A percentile compares a stretch with the other conserved stretches of the same genome.
phyloP scores from a whole-genome alignment of 2,329 filamentous ascomycete species.

The Westerdykella ornata region DNA sequence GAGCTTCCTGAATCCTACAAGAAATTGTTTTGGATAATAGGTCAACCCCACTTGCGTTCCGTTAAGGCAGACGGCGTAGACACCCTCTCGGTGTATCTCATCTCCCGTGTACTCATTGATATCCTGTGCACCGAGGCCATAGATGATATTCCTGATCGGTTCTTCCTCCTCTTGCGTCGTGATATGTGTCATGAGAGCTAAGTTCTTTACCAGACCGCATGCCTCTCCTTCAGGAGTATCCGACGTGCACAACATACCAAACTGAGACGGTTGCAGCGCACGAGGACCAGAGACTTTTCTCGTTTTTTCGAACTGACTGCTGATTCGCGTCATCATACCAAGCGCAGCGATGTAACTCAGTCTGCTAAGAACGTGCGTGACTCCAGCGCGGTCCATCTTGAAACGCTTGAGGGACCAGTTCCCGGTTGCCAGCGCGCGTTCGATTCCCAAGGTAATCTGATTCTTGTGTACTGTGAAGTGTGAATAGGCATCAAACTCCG shows the following conservation, averaged over 20 bases:
- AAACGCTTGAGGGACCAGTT: slow-evolving; percentile 99
- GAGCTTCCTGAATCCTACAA: slow-evolving; percentile 77
- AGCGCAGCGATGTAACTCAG: slow-evolving; percentile 94
- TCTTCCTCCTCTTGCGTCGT: slow-evolving; percentile 93
- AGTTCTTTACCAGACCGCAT: slow-evolving; percentile 94
- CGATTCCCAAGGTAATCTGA: slow-evolving; percentile 86
- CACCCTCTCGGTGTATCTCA: slow-evolving; percentile 77
- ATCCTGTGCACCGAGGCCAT: slow-evolving; percentile 76
- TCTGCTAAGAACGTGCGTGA: slow-evolving; percentile 91
- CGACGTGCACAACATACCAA: slow-evolving; percentile 94
- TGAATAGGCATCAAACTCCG: slow-evolving; percentile 78
- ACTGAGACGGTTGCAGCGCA: slow-evolving; percentile 93
- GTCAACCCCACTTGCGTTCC: slow-evolving; percentile 89
- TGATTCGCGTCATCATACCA: slow-evolving; percentile 99
- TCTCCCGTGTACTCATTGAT: slow-evolving; percentile 73
- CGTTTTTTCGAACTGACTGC: slow-evolving; percentile 98
- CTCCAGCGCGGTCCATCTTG: slow-evolving; percentile 95
- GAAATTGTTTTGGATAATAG: slow-evolving; percentile 76
- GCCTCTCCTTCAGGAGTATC: slow-evolving; percentile 98
- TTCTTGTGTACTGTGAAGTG: slow-evolving; percentile 80
- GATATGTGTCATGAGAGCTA: slow-evolving; percentile 98
- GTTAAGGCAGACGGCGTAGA: slow-evolving; percentile 90
- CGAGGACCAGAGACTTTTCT: slow-evolving; percentile 92
- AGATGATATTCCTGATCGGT: slow-evolving; percentile 79
- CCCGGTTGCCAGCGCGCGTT: slow-evolving; percentile 90